Base-by-base conservation (phyloP, 805 yeast species). In the Saccharomycopsis fodiens region DNA sequence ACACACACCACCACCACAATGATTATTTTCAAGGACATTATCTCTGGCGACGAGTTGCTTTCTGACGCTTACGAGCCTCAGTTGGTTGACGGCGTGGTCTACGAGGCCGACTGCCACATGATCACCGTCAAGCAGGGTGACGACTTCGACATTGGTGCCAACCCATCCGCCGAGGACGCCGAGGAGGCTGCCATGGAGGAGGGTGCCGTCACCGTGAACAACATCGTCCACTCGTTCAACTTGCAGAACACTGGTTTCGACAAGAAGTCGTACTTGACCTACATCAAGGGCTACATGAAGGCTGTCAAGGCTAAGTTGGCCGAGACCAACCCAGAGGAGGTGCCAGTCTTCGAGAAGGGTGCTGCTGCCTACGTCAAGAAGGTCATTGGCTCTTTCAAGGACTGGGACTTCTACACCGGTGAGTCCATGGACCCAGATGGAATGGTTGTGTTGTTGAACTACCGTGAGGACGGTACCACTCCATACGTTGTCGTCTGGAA, bases 371-470 rank as follows among this genome's bases (percentile, higher is more conserved):
- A 89, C 79, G 94, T 85, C 72, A 93, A 93, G 86, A 93, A 93
- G 80, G 83, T 93, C 58, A 70, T 93, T 62, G 84, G 81, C 63
- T 83, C 89, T 71, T 93, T 93, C 93, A 84, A 83, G 67, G 98
- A 93, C 81, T 93, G 94, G 95, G 98, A 93, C 68, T 93, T 93
- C 80, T 93, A 73, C 89, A 91, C 96, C 59, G 97, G 98, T 78
- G 97, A 91, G 78, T 85, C 96, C 67, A 93, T 93, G 98, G 97
- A 93, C 81, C 98, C 98, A 70, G 98, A 93, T 73, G 98, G 83
- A 60, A 93, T 93, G 98, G 73, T 93, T 66, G 87, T 88, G 59
- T 80, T 93, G 70, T 85, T 93, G 73, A 93, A 93, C 94, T 93
- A 91, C 88, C 94, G 98, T 76, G 98, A 93, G 78, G 97, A 93